Evolutionary conservation across 306 rosid species (phyloP).

Genomic region (Senna siamea): DNA sequence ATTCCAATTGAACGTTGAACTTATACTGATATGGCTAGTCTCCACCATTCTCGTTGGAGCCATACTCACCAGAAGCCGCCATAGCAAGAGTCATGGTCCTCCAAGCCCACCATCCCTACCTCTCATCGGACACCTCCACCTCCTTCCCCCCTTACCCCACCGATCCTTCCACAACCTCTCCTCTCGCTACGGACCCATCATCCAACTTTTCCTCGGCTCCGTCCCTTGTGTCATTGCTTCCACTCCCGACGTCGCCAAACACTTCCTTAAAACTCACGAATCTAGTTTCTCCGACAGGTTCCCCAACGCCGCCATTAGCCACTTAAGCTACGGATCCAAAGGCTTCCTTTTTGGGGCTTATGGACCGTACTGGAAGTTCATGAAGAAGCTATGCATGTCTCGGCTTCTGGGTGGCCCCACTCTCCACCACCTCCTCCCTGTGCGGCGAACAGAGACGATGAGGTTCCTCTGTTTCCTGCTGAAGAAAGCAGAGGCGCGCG

Average conservation of each 20-base stretch:
- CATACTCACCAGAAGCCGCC: conserved; percentile 28
- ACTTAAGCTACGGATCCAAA: conserved; percentile 37
- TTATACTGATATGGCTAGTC: conserved; percentile 23
- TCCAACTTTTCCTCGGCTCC: conserved; percentile 53
- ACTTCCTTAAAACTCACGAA: conserved; percentile 55
- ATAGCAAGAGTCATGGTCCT: conserved; percentile 25
- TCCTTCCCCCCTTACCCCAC: conserved; percentile 40
- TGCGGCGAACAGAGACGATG: conserved; percentile 39
- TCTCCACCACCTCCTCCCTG: conserved; percentile 34
- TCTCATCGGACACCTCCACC: conserved; percentile 51
- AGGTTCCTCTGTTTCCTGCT: conserved; percentile 28
- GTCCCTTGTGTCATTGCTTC: conserved; percentile 48
- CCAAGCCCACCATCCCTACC: conserved; percentile 48
- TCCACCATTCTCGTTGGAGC: conserved; percentile 26
- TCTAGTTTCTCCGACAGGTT: conserved; percentile 41
- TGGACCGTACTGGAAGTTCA: conserved; percentile 62
- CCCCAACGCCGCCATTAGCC: conserved; percentile 22
- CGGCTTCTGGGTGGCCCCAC: conserved; percentile 53
- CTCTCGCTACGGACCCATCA: conserved; percentile 48
- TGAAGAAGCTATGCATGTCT: conserved; percentile 52
- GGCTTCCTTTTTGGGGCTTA: conserved; percentile 48
- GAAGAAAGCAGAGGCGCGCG: conserved; percentile 29
- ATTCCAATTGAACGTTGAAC: conserved; percentile 3
- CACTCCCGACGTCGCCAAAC: conserved; percentile 48
- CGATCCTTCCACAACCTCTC: conserved; percentile 45